Conservation (phyloP, 257 asterid genomes). For the Fraxinus anomala region DNA sequence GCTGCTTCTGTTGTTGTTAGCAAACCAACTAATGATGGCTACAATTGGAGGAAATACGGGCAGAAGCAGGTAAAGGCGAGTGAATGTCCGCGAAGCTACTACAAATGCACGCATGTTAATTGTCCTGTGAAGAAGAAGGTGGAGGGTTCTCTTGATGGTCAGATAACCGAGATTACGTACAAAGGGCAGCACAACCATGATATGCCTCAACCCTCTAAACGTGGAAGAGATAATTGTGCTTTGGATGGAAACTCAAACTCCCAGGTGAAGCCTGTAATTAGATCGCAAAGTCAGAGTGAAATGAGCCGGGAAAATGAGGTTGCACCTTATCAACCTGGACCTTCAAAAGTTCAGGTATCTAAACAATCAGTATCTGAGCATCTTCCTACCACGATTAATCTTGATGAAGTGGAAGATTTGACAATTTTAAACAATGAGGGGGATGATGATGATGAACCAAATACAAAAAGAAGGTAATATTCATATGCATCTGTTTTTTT, state of each 20-base stretch:
- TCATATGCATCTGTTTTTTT: neutral
- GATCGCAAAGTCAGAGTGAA: conserved; percentile 33
- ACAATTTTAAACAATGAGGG: conserved; percentile 49
- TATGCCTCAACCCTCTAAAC: conserved; percentile 54
- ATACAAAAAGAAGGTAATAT: conserved; percentile 71
- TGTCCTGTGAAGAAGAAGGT: conserved; percentile 92
- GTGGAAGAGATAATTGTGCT: conserved; percentile 46
- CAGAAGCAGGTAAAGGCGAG: conserved; percentile 88
- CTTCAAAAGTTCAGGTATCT: conserved; percentile 25
- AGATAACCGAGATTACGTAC: conserved; percentile 72
- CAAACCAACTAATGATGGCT: conserved; percentile 83
- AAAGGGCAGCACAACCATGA: conserved; percentile 87
- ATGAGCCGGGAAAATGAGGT: conserved; percentile 32
- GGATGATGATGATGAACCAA: conserved; percentile 62
- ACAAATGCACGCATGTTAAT: conserved; percentile 64
- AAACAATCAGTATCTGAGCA: conserved; percentile 34
- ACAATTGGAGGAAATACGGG: conserved; percentile 98
- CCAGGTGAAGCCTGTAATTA: conserved; percentile 28
- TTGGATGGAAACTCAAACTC: conserved; percentile 32
- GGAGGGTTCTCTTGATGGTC: conserved; percentile 72
- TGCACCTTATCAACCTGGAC: conserved; percentile 24
- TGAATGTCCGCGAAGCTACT: conserved; percentile 92
- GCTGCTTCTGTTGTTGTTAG: conserved; percentile 32
- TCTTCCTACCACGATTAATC: conserved; percentile 29
- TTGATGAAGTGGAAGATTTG: conserved; percentile 42